These are phyloP conservation scores for Syzygium aqueum DNA, from an alignment of 345 rosid genomes.

Conservation along the genomic window DNA sequence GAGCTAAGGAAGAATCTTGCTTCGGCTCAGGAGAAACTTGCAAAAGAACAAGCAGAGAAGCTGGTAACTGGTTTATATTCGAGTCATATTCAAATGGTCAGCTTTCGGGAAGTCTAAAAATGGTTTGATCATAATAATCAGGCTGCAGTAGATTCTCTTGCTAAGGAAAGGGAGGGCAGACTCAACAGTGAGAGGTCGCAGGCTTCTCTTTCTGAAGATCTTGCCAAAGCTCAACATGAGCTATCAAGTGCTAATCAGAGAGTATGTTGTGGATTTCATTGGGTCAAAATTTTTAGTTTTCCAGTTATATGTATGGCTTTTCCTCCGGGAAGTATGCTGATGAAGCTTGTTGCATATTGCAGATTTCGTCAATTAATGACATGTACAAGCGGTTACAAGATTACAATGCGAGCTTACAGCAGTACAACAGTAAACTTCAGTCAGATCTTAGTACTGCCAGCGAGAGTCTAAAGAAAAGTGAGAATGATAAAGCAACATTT, in stretches of 20 bases:
- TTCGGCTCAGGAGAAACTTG: constrained; percentile 64
- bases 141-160: constrained; percentile 76
- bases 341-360: background rate
- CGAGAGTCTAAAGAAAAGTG: constrained; percentile 68
- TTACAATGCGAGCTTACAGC: constrained; percentile 91
- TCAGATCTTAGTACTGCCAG: constrained; percentile 80
- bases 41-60: constrained; percentile 81
- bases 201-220: constrained; percentile 70
- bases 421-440: constrained; percentile 88
- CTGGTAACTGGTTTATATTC: constrained; percentile 36
- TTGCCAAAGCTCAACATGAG: constrained; percentile 71
- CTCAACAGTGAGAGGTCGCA: constrained; percentile 57
- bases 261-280: constrained; percentile 26
- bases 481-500: constrained; percentile 73
- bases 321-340: background rate
- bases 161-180: constrained; percentile 72
- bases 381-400: constrained; percentile 96
- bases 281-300: background rate
- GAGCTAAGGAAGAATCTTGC: constrained; percentile 77
- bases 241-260: constrained; percentile 87
- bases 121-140: constrained; percentile 11
- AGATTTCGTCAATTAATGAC: constrained; percentile 86
- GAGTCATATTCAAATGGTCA: background rate
- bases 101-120: background rate
- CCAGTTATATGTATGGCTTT: background rate